Conservation (phyloP, 306 rosid genomes). For the Vigna trinervia region DNA sequence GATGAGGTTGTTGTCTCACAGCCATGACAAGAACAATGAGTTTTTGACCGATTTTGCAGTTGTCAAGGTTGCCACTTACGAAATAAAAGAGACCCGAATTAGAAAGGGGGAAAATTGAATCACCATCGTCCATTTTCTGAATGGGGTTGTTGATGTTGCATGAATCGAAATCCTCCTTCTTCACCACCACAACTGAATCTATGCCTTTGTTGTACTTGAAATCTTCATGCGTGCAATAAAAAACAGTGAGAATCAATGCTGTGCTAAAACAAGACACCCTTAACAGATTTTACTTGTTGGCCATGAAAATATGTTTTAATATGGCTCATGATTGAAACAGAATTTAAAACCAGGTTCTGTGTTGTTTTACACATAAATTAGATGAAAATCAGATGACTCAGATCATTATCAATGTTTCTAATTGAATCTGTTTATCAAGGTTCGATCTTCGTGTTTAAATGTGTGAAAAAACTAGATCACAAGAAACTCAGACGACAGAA, state of each 20-base stretch:
- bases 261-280: background rate
- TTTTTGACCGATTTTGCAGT: slow-evolving; percentile 66
- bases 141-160: slow-evolving; percentile 65
- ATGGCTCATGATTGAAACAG: too few species aligned
- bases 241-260: background rate
- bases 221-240: slow-evolving; percentile 46
- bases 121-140: slow-evolving; percentile 52
- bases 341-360: too few species aligned
- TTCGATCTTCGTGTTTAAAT: too few species aligned
- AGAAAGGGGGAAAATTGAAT: slow-evolving; percentile 53
- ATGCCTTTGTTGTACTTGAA: slow-evolving; percentile 67
- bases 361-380: background rate
- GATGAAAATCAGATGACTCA: background rate
- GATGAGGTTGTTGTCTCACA: background rate
- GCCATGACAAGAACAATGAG: slow-evolving; percentile 62
- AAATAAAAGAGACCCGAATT: slow-evolving; percentile 67
- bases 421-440: too few species aligned
- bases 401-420: background rate
- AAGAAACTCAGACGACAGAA: background rate
- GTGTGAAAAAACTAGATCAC: too few species aligned
- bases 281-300: too few species aligned
- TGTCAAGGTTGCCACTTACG: slow-evolving; percentile 52
- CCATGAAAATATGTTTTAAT: too few species aligned
- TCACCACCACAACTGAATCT: slow-evolving; percentile 69
- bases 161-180: slow-evolving; percentile 60